Evolutionary conservation across 140 eudicot species (phyloP).

Genomic region (Anethum foeniculum): DNA sequence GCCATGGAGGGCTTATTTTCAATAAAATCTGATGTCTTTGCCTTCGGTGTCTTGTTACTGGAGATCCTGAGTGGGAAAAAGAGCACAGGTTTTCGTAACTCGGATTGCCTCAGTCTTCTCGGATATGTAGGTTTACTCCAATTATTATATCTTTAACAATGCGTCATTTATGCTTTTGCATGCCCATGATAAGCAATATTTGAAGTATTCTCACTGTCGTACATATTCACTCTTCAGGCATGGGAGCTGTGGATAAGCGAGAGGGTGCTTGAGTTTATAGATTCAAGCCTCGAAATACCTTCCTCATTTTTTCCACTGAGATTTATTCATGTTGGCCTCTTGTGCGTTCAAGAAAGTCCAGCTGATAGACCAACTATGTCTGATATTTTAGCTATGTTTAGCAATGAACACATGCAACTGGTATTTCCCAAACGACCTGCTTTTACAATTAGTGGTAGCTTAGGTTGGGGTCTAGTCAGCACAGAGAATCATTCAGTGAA

Average conservation of each 20-base stretch:
- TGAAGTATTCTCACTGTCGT: background rate
- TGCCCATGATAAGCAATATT: background rate
- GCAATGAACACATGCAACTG: background rate
- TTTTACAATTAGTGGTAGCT: background rate
- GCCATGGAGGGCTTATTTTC: constrained; percentile 12
- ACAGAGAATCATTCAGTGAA: background rate
- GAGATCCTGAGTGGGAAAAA: constrained; percentile 23
- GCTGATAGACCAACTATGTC: constrained; percentile 12
- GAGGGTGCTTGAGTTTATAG: constrained; percentile 11
- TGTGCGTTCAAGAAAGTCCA: constrained; percentile 21
- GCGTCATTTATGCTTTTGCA: background rate
- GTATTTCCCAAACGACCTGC: constrained; percentile 7
- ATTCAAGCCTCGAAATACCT: background rate
- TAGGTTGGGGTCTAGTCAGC: background rate
- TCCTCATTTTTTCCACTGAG: constrained; percentile 8
- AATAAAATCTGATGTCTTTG: constrained; percentile 13
- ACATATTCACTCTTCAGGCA: constrained; percentile 1
- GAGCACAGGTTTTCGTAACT: constrained; percentile 14
- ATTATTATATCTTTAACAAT: background rate
- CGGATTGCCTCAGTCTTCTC: constrained; percentile 18
- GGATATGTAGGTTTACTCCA: constrained; percentile 19
- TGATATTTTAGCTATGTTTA: constrained; percentile 9
- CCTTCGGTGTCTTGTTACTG: constrained; percentile 15
- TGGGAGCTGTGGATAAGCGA: constrained; percentile 17
- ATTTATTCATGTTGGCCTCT: constrained; percentile 11